These are phyloP conservation scores for Agaricus blazei DNA, from an alignment of 768 basidiomycete species.

Conservation along the genomic window DNA sequence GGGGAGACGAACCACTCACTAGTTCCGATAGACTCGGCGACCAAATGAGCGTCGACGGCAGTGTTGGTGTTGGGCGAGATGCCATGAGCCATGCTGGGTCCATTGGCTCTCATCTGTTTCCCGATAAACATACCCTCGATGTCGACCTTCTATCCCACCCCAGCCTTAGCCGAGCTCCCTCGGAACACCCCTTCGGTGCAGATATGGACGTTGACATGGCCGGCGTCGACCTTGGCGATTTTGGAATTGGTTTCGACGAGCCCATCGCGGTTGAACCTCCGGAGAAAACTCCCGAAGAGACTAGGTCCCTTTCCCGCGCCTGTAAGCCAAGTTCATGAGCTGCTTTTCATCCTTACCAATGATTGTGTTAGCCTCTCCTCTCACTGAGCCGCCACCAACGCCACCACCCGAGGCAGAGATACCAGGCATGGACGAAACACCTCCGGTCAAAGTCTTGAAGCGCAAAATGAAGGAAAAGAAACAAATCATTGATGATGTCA, in stretches of 20 bases:
- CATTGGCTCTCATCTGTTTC: slow-evolving; percentile 57
- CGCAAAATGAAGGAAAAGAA: slow-evolving; percentile 66
- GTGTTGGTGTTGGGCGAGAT: slow-evolving; percentile 76
- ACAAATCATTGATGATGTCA: slow-evolving; percentile 87
- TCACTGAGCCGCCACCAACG: slow-evolving; percentile 70
- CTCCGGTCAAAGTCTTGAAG: slow-evolving; percentile 20
- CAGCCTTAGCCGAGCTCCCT: slow-evolving; percentile 55
- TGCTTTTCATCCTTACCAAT: background rate
- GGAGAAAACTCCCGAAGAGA: slow-evolving; percentile 54
- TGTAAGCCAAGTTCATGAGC: slow-evolving; percentile 40
- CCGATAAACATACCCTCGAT: slow-evolving; percentile 44
- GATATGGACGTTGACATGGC: slow-evolving; percentile 47
- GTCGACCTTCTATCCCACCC: slow-evolving; percentile 58
- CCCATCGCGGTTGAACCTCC: slow-evolving; percentile 34
- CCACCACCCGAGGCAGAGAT: slow-evolving; percentile 63
- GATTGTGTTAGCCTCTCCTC: slow-evolving; percentile 58
- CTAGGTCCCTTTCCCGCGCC: slow-evolving; percentile 59
- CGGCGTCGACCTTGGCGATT: slow-evolving; percentile 59
- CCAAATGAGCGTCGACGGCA: slow-evolving; percentile 49
- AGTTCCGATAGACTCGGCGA: slow-evolving; percentile 40
- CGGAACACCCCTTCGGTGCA: slow-evolving; percentile 59
- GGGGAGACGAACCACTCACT: slow-evolving; percentile 54
- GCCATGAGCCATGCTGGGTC: slow-evolving; percentile 51
- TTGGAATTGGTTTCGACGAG: slow-evolving; percentile 65
- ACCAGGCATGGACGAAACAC: slow-evolving; percentile 35